Evolutionary conservation across 306 rosid genomes (phyloP).

Genomic region (Cucurbita pepo): DNA sequence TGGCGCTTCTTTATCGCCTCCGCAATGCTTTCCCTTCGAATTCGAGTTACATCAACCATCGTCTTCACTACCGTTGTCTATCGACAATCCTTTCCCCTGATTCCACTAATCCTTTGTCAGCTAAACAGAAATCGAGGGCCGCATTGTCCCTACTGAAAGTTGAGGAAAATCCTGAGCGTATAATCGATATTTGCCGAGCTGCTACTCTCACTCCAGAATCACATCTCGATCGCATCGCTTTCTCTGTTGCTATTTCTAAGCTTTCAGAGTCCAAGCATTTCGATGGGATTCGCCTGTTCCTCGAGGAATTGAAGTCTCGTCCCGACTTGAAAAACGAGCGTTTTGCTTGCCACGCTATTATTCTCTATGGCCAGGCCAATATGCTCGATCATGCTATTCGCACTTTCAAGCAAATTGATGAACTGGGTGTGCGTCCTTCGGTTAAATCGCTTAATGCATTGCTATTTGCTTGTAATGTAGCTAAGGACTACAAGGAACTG

Average conservation of each 20-base stretch:
- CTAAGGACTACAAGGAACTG: slow-evolving; percentile 45
- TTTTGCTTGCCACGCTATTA: slow-evolving; percentile 39
- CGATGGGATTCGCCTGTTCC: slow-evolving; percentile 36
- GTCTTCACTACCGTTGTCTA: slow-evolving; percentile 11
- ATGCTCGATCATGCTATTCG: slow-evolving; percentile 47
- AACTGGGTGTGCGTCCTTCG: slow-evolving; percentile 24
- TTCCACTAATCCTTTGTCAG: slow-evolving; percentile 27
- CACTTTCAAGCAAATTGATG: slow-evolving; percentile 28
- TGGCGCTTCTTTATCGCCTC: slow-evolving; percentile 42
- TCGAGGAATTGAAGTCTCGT: slow-evolving; percentile 39
- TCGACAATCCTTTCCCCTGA: slow-evolving; percentile 41
- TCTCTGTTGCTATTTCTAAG: slow-evolving; percentile 47
- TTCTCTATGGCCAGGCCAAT: slow-evolving; percentile 65
- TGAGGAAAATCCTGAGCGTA: slow-evolving; percentile 51
- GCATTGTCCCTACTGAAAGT: slow-evolving; percentile 46
- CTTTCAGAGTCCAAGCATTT: slow-evolving; percentile 43
- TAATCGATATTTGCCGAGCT: slow-evolving; percentile 60
- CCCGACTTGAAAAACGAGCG: slow-evolving; percentile 57
- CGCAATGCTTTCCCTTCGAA: slow-evolving; percentile 21
- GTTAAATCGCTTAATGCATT: slow-evolving; percentile 53
- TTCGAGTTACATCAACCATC: background rate
- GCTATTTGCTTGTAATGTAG: slow-evolving; percentile 35
- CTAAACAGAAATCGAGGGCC: slow-evolving; percentile 31
- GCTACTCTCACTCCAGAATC: slow-evolving; percentile 54
- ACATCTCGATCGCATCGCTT: slow-evolving; percentile 49